Base-by-base conservation (phyloP, 805 yeast genomes). In the Isabelozyma rhagii region DNA sequence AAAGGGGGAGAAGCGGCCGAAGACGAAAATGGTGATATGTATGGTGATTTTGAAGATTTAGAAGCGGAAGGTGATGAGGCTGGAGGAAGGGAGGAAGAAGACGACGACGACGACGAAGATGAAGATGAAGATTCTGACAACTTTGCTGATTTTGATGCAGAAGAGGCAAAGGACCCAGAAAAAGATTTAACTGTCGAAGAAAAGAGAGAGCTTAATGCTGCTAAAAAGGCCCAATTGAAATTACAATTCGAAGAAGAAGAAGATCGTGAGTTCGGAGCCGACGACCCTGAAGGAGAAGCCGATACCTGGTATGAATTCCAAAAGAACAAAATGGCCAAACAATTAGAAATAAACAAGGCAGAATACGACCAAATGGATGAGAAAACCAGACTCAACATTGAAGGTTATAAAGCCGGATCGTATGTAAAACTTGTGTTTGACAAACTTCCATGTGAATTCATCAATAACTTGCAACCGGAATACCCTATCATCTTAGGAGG, bases 241-340 rank as follows among this genome's bases (percentile, higher is more conserved):
- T 77, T 89, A 60, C 97, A 94, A 64, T 90, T 94, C 62, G 98
- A 94, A 62, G 90, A 84, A 47, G 90, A 85, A 64, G 91, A 85
- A 58, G 79, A 74, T 50, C 62, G 78, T 10, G 79, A 75, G 50
- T 82, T 82, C 56, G 89, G 88, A 14, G 90, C 84, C 25, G 89
- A 85, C 54, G 96, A 89, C 54, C 89, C 89, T 10, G 91, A 88
- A 63, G 85, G 81, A 49, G 71, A 88, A 62, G 90, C 89, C 49
- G 97, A 93, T 60, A 91, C 97, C 0, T 94, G 99, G 99, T 94
- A 93, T 66, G 98, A 93, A 66, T 83, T 87, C 67, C 97, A 94
- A 68, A 94, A 94, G 74, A 96, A 96, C 52, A 93, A 92, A 62
- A 92, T 96, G 84, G 91, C 97, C 50, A 93, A 94, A 66, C 99